phyloP scores from a whole-genome alignment of 345 rosid species.

The Hibiscus mutabilis region DNA sequence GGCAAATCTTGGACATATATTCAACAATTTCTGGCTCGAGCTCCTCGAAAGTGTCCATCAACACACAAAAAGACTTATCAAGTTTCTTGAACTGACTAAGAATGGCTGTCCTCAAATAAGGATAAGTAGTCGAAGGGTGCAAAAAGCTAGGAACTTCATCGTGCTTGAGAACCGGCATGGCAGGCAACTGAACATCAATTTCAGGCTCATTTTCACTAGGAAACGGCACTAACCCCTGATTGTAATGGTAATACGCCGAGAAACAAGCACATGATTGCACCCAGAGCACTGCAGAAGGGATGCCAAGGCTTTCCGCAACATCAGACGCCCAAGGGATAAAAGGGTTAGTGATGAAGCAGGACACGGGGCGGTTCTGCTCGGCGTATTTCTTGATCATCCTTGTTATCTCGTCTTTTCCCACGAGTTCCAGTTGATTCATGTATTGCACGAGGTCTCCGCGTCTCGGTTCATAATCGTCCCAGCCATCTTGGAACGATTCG shows the following conservation, averaged over 20 bases:
- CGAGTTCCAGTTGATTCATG: conserved; percentile 42
- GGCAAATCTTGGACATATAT: conserved; percentile 50
- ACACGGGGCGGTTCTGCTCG: conserved; percentile 54
- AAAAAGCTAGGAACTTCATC: conserved; percentile 82
- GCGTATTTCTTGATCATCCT: conserved; percentile 37
- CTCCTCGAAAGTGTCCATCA: conserved; percentile 67
- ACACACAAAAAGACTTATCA: conserved; percentile 54
- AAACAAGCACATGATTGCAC: conserved; percentile 85
- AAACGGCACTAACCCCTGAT: conserved; percentile 40
- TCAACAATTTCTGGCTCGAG: conserved; percentile 64
- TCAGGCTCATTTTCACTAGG: conserved; percentile 49
- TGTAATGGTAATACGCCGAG: conserved; percentile 56
- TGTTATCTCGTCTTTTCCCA: conserved; percentile 39
- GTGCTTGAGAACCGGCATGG: conserved; percentile 57
- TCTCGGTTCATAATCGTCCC: conserved; percentile 42
- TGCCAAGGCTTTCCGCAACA: conserved; percentile 54
- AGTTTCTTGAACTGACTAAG: conserved; percentile 55
- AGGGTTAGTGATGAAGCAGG: conserved; percentile 79
- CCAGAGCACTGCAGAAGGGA: conserved; percentile 90
- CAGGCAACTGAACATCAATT: conserved; percentile 58
- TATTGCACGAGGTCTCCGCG: conserved; percentile 31
- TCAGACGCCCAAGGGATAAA: conserved; percentile 85
- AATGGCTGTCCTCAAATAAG: conserved; percentile 38
- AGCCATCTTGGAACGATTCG: conserved; percentile 67
- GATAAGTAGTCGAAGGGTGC: conserved; percentile 45